phyloP scores from a whole-genome alignment of 2,329 filamentous ascomycete genomes.

The Didymella exigua region DNA sequence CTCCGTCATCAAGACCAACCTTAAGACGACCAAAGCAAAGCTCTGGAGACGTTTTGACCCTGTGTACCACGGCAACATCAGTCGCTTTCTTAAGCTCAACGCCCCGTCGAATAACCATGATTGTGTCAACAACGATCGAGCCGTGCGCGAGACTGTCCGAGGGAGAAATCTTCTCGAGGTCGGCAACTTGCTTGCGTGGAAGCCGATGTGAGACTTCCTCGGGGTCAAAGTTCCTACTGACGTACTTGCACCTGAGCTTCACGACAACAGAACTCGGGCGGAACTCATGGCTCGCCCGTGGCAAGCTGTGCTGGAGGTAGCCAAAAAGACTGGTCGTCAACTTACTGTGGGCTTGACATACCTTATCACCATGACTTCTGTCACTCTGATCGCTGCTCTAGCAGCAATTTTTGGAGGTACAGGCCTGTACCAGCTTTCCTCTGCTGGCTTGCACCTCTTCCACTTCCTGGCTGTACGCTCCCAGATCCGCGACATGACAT shows the following conservation, averaged over 20 bases:
- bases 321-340: neutral
- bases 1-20: neutral
- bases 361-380: neutral
- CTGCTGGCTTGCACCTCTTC: neutral
- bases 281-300: slow-evolving; percentile 1
- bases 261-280: slow-evolving; percentile 5
- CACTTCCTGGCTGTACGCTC: neutral
- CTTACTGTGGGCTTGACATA: neutral
- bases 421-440: neutral
- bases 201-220: slow-evolving; percentile 38
- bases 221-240: slow-evolving; percentile 24
- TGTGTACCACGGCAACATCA: slow-evolving; percentile 1
- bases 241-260: slow-evolving; percentile 26
- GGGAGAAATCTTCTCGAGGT: slow-evolving; percentile 37
- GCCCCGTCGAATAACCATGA: neutral
- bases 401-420: neutral
- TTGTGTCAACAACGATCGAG: slow-evolving; percentile 12
- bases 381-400: neutral
- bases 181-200: slow-evolving; percentile 34
- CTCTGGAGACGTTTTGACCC: slow-evolving; percentile 7
- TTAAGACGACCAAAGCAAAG: neutral
- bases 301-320: neutral
- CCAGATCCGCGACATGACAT: neutral
- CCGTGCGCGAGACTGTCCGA: slow-evolving; percentile 25
- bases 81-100: neutral